Evolutionary conservation across 1,284 basidiomycete genomes (phyloP).

Genomic region (Pseudozyma sp.): DNA sequence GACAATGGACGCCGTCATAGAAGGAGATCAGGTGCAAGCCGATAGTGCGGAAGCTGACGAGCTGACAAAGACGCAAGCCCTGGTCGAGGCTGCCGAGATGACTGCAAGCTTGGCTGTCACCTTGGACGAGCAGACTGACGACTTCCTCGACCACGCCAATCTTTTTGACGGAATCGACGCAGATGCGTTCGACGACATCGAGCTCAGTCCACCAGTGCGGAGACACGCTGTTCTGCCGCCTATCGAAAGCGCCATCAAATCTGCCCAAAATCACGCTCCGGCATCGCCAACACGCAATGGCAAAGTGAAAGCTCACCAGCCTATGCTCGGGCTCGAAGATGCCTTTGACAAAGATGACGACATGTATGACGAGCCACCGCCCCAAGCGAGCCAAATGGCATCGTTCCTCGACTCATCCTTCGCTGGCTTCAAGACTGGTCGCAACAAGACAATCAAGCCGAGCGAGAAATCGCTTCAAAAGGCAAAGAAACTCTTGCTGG

Average conservation of each 20-base stretch:
- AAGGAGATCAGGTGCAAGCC: background rate
- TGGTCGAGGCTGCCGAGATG: background rate
- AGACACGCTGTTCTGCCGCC: slow-evolving; percentile 14
- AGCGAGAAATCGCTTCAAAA: slow-evolving; percentile 38
- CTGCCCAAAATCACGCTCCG: background rate
- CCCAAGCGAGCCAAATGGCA: slow-evolving; percentile 16
- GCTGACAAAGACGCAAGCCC: too few species aligned
- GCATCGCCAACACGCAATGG: slow-evolving; percentile 10
- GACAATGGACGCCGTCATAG: background rate
- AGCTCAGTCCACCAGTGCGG: slow-evolving; percentile 35
- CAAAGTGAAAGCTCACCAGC: background rate
- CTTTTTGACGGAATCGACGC: slow-evolving; percentile 47
- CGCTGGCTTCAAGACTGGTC: slow-evolving; percentile 38
- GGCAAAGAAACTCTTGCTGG: slow-evolving; percentile 31
- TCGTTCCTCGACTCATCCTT: slow-evolving; percentile 42
- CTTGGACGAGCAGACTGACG: slow-evolving; percentile 1
- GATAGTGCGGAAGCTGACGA: background rate
- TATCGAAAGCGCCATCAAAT: background rate
- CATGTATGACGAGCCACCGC: slow-evolving; percentile 2
- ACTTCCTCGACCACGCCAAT: slow-evolving; percentile 26
- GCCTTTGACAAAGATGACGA: background rate
- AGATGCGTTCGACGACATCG: slow-evolving; percentile 43
- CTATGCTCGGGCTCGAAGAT: background rate
- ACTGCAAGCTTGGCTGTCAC: background rate
- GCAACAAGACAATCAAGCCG: slow-evolving; percentile 21